These are phyloP conservation scores for Neoscytalidium dimidiatum DNA, from an alignment of 2,329 filamentous ascomycete genomes.

Conservation along the genomic window DNA sequence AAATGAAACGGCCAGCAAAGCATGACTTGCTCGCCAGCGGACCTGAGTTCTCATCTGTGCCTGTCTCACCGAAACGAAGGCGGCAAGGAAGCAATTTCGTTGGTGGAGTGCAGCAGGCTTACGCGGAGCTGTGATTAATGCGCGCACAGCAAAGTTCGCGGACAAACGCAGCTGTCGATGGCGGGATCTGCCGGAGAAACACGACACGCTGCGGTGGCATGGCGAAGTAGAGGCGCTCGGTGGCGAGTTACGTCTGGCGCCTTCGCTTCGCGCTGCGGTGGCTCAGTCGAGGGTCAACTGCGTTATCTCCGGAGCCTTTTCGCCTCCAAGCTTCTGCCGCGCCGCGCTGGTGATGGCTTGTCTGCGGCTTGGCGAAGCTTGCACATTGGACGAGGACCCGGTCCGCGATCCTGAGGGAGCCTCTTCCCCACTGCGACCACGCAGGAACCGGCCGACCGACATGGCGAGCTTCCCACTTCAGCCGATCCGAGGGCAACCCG, in stretches of 20 bases:
- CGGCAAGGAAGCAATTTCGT: neutral
- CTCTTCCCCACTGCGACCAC: neutral
- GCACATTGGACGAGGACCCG: neutral
- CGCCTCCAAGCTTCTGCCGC: slow-evolving; percentile 3
- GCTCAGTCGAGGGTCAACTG: neutral
- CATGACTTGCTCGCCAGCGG: too few species aligned
- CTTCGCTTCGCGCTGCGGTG: neutral
- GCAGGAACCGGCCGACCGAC: neutral
- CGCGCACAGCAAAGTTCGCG: neutral
- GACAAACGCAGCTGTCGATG: too few species aligned
- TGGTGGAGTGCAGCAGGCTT: neutral
- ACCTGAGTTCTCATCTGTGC: too few species aligned
- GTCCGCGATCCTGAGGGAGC: neutral
- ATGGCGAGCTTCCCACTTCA: neutral
- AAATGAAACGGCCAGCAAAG: too few species aligned
- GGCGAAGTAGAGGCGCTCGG: too few species aligned
- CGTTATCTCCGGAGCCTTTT: neutral
- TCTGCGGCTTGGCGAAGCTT: slow-evolving; percentile 1
- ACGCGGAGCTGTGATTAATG: neutral
- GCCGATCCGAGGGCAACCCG: neutral
- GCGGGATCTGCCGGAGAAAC: too few species aligned
- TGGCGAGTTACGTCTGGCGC: neutral
- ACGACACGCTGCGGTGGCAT: neutral
- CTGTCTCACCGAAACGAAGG: too few species aligned
- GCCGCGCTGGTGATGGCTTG: neutral